Evolutionary conservation across 2,329 filamentous ascomycete species (phyloP).

Genomic region (Apiospora phragmitis): DNA sequence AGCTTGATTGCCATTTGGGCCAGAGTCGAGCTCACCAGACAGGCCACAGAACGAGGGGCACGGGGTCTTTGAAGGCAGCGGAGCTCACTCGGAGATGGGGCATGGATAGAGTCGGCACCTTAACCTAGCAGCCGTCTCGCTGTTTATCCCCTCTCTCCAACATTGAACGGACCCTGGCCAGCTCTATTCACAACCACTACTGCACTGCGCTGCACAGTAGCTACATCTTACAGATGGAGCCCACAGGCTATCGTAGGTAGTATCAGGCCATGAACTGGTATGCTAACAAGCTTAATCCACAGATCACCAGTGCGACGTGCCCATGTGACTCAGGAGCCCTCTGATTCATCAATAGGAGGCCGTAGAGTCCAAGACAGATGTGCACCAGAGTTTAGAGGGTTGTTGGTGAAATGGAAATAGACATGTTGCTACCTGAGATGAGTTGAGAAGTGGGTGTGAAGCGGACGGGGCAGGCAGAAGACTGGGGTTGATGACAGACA

Average conservation of each 20-base stretch:
- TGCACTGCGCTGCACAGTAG: background rate
- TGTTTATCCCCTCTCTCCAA: conserved; percentile 5
- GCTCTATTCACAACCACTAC: background rate
- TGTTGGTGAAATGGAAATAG: conserved; percentile 8
- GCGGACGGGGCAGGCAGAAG: background rate
- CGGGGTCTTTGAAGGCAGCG: background rate
- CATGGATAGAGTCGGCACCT: conserved; percentile 4
- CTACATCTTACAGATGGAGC: background rate
- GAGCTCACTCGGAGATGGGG: background rate
- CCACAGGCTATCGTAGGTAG: background rate
- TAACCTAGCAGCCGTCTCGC: conserved; percentile 5
- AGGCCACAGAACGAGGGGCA: background rate
- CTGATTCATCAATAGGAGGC: conserved; percentile 23
- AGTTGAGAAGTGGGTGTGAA: background rate
- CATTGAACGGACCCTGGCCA: background rate
- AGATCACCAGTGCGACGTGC: conserved; percentile 10
- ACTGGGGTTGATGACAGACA: background rate
- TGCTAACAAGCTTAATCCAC: background rate
- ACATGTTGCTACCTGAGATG: background rate
- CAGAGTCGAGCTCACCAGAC: background rate
- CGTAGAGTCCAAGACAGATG: conserved; percentile 5
- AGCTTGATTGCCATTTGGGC: background rate
- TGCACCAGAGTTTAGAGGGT: background rate
- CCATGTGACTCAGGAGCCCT: conserved; percentile 36
- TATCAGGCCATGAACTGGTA: background rate